Conservation (phyloP, 768 basidiomycete species). For the Grammothele lineata region DNA sequence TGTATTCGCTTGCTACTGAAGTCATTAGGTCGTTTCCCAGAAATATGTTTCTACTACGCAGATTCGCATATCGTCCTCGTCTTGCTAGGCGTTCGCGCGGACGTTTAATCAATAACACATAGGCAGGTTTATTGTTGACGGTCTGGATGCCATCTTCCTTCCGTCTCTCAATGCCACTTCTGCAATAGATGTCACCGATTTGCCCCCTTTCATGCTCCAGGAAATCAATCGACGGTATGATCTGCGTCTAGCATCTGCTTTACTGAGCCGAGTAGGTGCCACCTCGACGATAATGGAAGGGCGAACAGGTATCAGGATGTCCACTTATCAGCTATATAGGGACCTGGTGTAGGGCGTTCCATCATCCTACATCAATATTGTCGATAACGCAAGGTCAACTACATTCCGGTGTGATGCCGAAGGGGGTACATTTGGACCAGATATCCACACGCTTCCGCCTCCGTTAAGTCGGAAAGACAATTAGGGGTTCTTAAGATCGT, state of each 20-base stretch:
- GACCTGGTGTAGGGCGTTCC: too few species aligned
- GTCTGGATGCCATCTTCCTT: conserved; percentile 26
- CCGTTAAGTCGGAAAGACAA: too few species aligned
- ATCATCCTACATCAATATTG: too few species aligned
- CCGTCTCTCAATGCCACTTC: conserved; percentile 28
- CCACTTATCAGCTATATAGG: too few species aligned
- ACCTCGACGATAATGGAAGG: too few species aligned
- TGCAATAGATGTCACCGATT: conserved; percentile 30
- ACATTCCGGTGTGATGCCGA: too few species aligned
- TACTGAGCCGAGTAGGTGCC: background rate
- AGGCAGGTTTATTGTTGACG: conserved; percentile 38
- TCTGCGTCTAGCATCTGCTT: background rate
- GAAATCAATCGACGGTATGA: background rate
- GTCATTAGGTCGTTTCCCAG: conserved; percentile 18
- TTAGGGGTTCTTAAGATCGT: too few species aligned
- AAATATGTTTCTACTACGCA: conserved; percentile 18
- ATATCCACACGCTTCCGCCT: too few species aligned
- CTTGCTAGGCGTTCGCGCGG: background rate
- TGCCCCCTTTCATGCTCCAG: background rate
- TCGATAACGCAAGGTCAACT: too few species aligned
- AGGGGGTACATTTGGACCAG: too few species aligned
- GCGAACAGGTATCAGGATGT: too few species aligned
- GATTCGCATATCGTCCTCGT: conserved; percentile 15
- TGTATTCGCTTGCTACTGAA: conserved; percentile 16
- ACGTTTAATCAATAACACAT: conserved; percentile 7